Conservation (phyloP, 352 stramenopile species). For the Vaucheria bursata region DNA sequence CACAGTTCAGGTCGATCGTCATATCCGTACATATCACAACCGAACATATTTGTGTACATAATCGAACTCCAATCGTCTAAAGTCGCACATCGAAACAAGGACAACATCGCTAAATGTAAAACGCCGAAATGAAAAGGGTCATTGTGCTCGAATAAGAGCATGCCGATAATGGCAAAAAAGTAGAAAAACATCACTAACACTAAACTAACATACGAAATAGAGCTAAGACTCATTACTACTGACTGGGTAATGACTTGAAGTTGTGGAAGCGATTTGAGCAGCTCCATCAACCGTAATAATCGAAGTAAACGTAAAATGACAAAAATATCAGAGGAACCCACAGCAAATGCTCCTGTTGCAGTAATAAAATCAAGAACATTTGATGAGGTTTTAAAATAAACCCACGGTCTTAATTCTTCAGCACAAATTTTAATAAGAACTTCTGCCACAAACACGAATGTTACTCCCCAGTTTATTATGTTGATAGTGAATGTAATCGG, state of each 20-base stretch:
- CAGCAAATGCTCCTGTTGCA: constrained; percentile 67
- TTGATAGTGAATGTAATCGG: constrained; percentile 54
- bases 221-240: constrained; percentile 63
- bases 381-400: constrained; percentile 30
- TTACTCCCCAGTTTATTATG: constrained; percentile 59
- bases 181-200: constrained; percentile 78
- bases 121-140: constrained; percentile 76
- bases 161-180: constrained; percentile 76
- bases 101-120: constrained; percentile 72
- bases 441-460: constrained; percentile 35
- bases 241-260: constrained; percentile 75
- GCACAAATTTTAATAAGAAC: constrained; percentile 39
- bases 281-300: constrained; percentile 55
- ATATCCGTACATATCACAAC: constrained; percentile 53
- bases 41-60: constrained; percentile 78
- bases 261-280: constrained; percentile 69
- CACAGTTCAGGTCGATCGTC: constrained; percentile 9
- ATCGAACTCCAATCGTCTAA: constrained; percentile 79
- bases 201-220: constrained; percentile 75
- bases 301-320: constrained; percentile 67
- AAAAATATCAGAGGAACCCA: constrained; percentile 54
- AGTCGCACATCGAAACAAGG: constrained; percentile 71
- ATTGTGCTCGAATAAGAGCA: constrained; percentile 73
- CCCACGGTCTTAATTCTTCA: constrained; percentile 32
- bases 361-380: constrained; percentile 57